A percentile compares a stretch with the other conserved stretches of the same genome.
Evolutionary conservation across 129 eudicot species (phyloP).

Genomic region (Calendula officinalis): DNA sequence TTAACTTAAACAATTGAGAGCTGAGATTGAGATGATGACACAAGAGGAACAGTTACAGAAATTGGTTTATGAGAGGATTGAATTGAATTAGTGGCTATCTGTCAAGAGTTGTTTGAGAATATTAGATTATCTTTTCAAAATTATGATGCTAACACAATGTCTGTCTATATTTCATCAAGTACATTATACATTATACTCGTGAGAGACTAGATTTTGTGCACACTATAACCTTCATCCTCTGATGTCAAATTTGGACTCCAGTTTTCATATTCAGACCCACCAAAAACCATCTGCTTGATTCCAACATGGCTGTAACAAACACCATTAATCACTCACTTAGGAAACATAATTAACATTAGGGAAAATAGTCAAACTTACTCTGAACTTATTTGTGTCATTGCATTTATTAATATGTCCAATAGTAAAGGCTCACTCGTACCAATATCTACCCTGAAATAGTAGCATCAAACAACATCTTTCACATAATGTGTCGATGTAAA

Average conservation of each 20-base stretch:
- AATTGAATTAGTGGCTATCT: constrained; percentile 52
- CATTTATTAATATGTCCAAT: constrained; percentile 78
- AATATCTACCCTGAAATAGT: constrained; percentile 82
- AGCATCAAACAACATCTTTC: not conserved
- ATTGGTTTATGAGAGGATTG: constrained; percentile 77
- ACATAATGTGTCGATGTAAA: no score
- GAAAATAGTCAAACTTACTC: constrained; percentile 54
- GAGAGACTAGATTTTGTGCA: constrained; percentile 77
- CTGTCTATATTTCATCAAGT: no score
- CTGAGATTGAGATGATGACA: constrained; percentile 44
- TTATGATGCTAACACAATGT: no score
- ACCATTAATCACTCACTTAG: not conserved
- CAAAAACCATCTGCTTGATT: constrained; percentile 83
- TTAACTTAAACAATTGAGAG: no score
- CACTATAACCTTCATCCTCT: constrained; percentile 68
- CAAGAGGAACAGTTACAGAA: constrained; percentile 68
- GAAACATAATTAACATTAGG: not conserved
- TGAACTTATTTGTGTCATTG: constrained; percentile 84
- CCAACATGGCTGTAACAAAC: constrained; percentile 62
- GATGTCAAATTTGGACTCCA: constrained; percentile 79
- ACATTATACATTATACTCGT: no score
- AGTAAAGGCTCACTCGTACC: constrained; percentile 82
- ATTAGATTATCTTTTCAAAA: no score
- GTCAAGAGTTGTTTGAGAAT: constrained; percentile 19
- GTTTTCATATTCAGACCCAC: constrained; percentile 77